Percentiles rank a stretch among this genome's conserved stretches.
Conservation (phyloP, 768 basidiomycete genomes). For the Clitopilus passeckerianus region DNA sequence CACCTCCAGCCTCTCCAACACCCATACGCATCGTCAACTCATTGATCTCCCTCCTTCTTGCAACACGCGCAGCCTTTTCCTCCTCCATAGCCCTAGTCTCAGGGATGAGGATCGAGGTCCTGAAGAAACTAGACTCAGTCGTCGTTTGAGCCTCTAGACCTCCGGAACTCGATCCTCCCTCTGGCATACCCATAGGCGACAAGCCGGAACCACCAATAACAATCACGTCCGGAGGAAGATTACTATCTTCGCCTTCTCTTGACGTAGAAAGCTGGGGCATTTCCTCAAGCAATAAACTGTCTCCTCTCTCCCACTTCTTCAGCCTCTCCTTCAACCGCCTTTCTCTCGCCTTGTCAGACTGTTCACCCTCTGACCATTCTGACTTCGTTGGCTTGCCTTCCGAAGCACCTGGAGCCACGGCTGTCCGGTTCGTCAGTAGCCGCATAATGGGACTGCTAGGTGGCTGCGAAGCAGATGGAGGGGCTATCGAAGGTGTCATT, state of each 20-base stretch:
- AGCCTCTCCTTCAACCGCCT: constrained; percentile 67
- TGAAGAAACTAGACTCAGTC: constrained; percentile 44
- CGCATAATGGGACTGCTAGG: constrained; percentile 34
- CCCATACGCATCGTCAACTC: constrained; percentile 83
- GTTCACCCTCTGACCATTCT: constrained; percentile 66
- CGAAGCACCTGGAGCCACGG: constrained; percentile 23
- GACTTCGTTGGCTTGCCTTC: constrained; percentile 30
- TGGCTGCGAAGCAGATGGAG: constrained; percentile 26
- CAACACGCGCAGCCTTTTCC: constrained; percentile 55
- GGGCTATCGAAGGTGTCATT: constrained; percentile 72
- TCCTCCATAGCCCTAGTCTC: constrained; percentile 42
- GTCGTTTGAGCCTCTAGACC: constrained; percentile 18
- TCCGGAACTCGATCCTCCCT: constrained; percentile 10
- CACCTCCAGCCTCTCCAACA: constrained; percentile 69
- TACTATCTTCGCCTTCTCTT: constrained; percentile 30
- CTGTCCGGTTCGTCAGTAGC: constrained; percentile 36
- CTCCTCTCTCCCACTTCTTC: constrained; percentile 68
- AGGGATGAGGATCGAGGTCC: constrained; percentile 69
- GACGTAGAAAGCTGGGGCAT: constrained; percentile 46
- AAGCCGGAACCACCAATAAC: constrained; percentile 41
- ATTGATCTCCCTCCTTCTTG: constrained; percentile 70
- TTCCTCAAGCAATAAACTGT: constrained; percentile 54
- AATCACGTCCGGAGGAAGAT: constrained; percentile 39
- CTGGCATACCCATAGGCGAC: constrained; percentile 23
- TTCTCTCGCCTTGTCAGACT: constrained; percentile 64